Conservation (phyloP, 2,329 filamentous ascomycete genomes). For the Botrytis tulipae region DNA sequence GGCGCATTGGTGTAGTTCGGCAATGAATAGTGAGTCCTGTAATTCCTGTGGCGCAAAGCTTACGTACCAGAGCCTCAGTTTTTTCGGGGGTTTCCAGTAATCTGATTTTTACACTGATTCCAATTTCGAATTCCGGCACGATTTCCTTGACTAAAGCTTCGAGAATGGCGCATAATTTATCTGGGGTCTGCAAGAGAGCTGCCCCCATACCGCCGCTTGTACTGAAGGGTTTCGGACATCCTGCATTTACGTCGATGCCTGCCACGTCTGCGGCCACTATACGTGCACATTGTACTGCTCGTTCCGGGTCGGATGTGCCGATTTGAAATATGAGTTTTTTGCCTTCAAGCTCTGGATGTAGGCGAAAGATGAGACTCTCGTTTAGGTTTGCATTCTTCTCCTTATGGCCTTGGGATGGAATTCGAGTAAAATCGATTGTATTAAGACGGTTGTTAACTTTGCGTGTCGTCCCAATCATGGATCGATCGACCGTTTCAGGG, state of each 20-base stretch:
- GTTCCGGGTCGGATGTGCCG: slow-evolving; percentile 78
- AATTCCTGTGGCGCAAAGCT: slow-evolving; percentile 83
- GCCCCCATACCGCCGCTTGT: slow-evolving; percentile 95
- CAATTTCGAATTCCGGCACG: slow-evolving; percentile 74
- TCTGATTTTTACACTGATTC: slow-evolving; percentile 95
- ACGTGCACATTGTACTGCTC: slow-evolving; percentile 79
- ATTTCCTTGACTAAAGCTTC: slow-evolving; percentile 79
- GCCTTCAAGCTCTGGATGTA: slow-evolving; percentile 75
- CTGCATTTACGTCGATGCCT: slow-evolving; percentile 95
- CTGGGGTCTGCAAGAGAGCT: slow-evolving; percentile 80
- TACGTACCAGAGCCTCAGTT: slow-evolving; percentile 74
- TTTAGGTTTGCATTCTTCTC: slow-evolving; percentile 52
- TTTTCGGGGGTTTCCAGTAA: slow-evolving; percentile 73
- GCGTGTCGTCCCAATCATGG: slow-evolving; percentile 83
- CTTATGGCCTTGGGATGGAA: slow-evolving; percentile 67
- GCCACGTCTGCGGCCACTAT: slow-evolving; percentile 84
- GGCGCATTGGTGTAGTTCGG: slow-evolving; percentile 93
- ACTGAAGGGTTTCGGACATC: slow-evolving; percentile 97
- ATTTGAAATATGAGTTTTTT: slow-evolving; percentile 84
- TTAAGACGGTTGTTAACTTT: slow-evolving; percentile 71
- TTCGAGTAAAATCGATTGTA: slow-evolving; percentile 81
- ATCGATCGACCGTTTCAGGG: slow-evolving; percentile 89
- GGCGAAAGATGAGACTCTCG: slow-evolving; percentile 76
- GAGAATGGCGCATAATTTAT: slow-evolving; percentile 79
- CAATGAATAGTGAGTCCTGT: slow-evolving; percentile 92